These are phyloP conservation scores for Leccinum subatratum DNA, from an alignment of 1,284 basidiomycete species.

Conservation along the genomic window DNA sequence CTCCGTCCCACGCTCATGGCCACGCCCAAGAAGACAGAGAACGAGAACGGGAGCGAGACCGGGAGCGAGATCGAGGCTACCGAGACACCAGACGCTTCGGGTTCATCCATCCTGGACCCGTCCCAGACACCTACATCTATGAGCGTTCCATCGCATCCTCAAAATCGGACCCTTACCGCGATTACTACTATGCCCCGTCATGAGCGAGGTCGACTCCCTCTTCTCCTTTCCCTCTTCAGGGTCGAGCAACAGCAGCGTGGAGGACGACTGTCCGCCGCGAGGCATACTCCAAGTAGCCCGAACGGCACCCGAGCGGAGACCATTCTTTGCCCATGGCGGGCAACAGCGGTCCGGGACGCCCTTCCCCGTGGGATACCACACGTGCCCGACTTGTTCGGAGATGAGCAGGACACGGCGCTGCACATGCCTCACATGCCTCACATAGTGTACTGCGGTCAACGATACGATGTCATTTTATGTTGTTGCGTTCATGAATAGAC, in stretches of 20 bases:
- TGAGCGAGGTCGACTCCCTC: slow-evolving; percentile 37
- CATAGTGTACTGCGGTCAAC: not conserved
- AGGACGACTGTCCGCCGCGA: slow-evolving; percentile 35
- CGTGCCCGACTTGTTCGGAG: slow-evolving; percentile 33
- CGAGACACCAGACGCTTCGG: slow-evolving; percentile 31
- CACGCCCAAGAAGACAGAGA: slow-evolving; percentile 27
- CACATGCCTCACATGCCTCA: not conserved
- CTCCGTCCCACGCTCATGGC: slow-evolving; percentile 22
- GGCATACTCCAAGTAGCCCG: slow-evolving; percentile 25
- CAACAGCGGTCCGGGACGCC: slow-evolving; percentile 23
- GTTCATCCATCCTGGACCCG: slow-evolving; percentile 41
- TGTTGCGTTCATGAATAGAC: no score
- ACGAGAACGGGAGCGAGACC: not conserved
- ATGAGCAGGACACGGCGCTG: slow-evolving; percentile 28
- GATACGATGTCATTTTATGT: no score
- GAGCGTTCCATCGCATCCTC: slow-evolving; percentile 48
- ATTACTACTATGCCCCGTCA: slow-evolving; percentile 41
- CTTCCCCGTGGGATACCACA: slow-evolving; percentile 28
- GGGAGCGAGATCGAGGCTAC: slow-evolving; percentile 23
- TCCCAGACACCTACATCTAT: slow-evolving; percentile 51
- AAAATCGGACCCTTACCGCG: slow-evolving; percentile 46
- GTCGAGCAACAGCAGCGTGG: slow-evolving; percentile 47
- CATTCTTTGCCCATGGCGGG: slow-evolving; percentile 18
- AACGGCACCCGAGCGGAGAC: slow-evolving; percentile 23
- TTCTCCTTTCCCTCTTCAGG: slow-evolving; percentile 43